Percentiles rank a stretch among this genome's conserved stretches.
Conservation (phyloP, 495 filamentous ascomycete genomes). For the Talaromyces adpressus region DNA sequence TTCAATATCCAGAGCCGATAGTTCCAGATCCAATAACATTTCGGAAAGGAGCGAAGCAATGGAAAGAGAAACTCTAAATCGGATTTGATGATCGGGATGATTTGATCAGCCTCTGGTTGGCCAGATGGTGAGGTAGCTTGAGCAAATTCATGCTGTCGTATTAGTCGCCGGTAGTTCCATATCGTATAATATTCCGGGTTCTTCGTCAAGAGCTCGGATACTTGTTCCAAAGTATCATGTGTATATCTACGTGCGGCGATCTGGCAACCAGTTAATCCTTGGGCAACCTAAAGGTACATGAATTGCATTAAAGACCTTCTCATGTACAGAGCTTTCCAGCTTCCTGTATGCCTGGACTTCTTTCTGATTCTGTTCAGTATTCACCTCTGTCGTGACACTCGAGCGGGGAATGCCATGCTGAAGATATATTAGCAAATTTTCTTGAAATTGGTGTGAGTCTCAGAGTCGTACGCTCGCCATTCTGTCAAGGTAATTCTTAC, state of each 20-base stretch:
- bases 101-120: conserved; percentile 14
- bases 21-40: conserved; percentile 99
- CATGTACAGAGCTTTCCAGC: conserved; percentile 58
- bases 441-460: not conserved
- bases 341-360: conserved; percentile 73
- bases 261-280: conserved; percentile 19
- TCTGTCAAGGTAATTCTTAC: conserved; percentile 2
- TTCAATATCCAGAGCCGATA: conserved; percentile 84
- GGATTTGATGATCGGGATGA: conserved; percentile 49
- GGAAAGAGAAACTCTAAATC: conserved; percentile 80
- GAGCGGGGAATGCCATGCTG: conserved; percentile 70
- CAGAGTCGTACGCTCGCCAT: conserved; percentile 45
- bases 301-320: conserved; percentile 35
- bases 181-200: conserved; percentile 98
- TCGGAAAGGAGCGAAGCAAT: conserved; percentile 76
- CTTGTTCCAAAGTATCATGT: conserved; percentile 60
- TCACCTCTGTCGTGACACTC: conserved; percentile 55
- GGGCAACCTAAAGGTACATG: not conserved
- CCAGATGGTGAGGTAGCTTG: conserved; percentile 15
- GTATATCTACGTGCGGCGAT: conserved; percentile 54
- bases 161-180: conserved; percentile 88
- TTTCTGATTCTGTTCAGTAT: conserved; percentile 59
- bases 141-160: conserved; percentile 43
- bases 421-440: not conserved
- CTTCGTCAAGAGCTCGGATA: conserved; percentile 68